Conservation (phyloP, 177 flowering plant genomes). For the Tripterygium wilfordii region DNA sequence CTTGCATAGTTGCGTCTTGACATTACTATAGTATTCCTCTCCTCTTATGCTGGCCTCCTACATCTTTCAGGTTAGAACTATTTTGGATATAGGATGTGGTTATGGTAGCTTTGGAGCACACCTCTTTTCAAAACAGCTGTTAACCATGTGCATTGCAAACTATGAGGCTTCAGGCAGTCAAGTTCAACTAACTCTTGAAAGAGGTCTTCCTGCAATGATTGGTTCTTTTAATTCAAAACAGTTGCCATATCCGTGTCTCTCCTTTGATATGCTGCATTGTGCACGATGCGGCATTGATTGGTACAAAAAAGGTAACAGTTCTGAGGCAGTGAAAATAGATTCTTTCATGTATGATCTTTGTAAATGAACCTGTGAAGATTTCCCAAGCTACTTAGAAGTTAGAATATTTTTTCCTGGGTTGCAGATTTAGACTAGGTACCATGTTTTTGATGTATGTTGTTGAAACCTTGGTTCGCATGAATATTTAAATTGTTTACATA, state of each 20-base stretch:
- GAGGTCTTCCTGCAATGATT: constrained; percentile 99
- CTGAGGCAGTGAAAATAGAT: too few relatives aligned
- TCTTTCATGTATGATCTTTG: too few relatives aligned
- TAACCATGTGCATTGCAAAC: constrained; percentile 90
- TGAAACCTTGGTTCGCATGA: too few relatives aligned
- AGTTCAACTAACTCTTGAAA: constrained; percentile 93
- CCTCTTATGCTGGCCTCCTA: not conserved
- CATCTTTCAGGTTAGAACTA: constrained; percentile 71
- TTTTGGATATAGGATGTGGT: constrained; percentile 96
- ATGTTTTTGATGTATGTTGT: too few relatives aligned
- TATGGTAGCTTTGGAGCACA: constrained; percentile 99
- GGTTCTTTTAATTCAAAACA: constrained; percentile 72
- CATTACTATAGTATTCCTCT: too few relatives aligned
- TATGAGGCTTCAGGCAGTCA: constrained; percentile 94
- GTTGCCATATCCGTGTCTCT: constrained; percentile 88
- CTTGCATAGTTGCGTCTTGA: too few relatives aligned
- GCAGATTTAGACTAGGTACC: too few relatives aligned
- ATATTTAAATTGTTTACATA: too few relatives aligned
- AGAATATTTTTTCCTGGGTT: too few relatives aligned
- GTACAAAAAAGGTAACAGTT: constrained; percentile 79
- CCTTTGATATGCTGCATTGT: constrained; percentile 97
- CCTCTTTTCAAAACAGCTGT: constrained; percentile 70
- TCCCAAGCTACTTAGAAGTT: too few relatives aligned
- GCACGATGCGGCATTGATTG: constrained; percentile 85
- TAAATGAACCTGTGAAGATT: too few relatives aligned